Base-by-base conservation (phyloP, 257 asterid species). In the Ballota nigra region DNA sequence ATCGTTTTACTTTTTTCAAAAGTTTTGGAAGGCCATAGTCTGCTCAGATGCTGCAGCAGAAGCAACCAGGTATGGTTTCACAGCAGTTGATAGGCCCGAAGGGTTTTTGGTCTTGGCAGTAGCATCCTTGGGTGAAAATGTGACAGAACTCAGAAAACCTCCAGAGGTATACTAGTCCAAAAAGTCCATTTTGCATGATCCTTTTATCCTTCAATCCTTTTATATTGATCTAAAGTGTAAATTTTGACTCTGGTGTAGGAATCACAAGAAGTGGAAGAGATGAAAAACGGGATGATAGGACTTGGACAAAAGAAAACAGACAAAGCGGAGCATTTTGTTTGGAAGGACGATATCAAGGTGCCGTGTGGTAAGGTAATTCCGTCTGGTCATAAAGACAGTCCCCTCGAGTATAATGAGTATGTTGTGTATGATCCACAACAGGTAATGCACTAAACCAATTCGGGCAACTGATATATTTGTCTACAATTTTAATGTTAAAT, bases 31-130 rank as follows among this genome's bases (percentile, higher is more conserved):
- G 71, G 96, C 98, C 4, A 88, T 92, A n/a, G 90, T 95, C 6
- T 92, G 98, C 81, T 84, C 97, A 0, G 99, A 95, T 28, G 79
- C 96, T 12, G 93, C 98, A 75, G 98, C 96, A 11, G 97, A 92
- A 71, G 98, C 98, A 3, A 88, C 99, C 0, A 81, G 85, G 76
- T 92, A 92, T n/a, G 99, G 96, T 51, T 95, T 86, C 80, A 89
- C 97, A 0, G 95, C 97, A 1, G 87, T 89, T 0, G 96, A 88
- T 34, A 77, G 96, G 74, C 97, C 94, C 0, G 97, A 95, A 75
- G 97, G 98, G 9, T 89, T 86, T 79, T 71, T 95, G 77, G 73
- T 95, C 10, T 79, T 95, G 73, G 98, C 94, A 20, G 93, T 90
- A 47, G 98, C 91, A 5, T 79, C 97, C 0, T 51, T 92, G 47